Percentiles rank a stretch among this genome's conserved stretches.
Conservation (phyloP, 2,329 filamentous ascomycete genomes). For the Talaromyces sp. region DNA sequence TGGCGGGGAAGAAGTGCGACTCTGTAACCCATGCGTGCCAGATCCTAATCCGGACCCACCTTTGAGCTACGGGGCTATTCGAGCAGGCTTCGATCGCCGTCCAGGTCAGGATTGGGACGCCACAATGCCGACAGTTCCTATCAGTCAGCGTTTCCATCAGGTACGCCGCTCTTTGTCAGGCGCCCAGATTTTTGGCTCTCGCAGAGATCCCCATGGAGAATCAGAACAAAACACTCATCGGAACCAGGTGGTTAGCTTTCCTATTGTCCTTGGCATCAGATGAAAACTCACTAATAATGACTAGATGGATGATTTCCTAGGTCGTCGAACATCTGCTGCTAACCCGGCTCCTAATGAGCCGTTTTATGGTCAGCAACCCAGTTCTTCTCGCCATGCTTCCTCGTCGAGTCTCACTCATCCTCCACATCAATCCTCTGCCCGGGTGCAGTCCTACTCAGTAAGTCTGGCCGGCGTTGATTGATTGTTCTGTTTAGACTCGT, state of each 20-base stretch:
- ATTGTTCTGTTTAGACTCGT: neutral
- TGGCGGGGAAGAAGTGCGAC: constrained; percentile 64
- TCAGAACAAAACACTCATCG: neutral
- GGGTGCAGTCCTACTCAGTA: constrained; percentile 12
- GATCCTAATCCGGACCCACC: constrained; percentile 62
- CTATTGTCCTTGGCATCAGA: neutral
- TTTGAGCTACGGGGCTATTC: constrained; percentile 29
- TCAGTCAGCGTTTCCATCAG: constrained; percentile 25
- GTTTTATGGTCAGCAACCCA: constrained; percentile 15
- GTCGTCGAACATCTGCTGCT: neutral
- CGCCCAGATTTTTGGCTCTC: constrained; percentile 19
- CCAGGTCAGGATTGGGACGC: constrained; percentile 18
- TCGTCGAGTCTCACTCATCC: constrained; percentile 20
- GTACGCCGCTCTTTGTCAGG: constrained; percentile 28
- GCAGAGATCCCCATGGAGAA: constrained; percentile 19
- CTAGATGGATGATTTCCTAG: constrained; percentile 13
- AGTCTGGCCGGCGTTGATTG: neutral
- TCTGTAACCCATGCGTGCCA: constrained; percentile 70
- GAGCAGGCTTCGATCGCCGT: constrained; percentile 21
- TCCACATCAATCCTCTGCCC: constrained; percentile 12
- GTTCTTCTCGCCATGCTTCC: constrained; percentile 14
- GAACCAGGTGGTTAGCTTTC: neutral
- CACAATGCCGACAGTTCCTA: constrained; percentile 17
- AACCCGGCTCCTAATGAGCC: neutral
- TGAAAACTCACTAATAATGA: neutral